Evolutionary conservation across 2,329 filamentous ascomycete species (phyloP), one percentile per base, ranked within the genome.

Genomic region (Fusarium annulatum): DNA sequence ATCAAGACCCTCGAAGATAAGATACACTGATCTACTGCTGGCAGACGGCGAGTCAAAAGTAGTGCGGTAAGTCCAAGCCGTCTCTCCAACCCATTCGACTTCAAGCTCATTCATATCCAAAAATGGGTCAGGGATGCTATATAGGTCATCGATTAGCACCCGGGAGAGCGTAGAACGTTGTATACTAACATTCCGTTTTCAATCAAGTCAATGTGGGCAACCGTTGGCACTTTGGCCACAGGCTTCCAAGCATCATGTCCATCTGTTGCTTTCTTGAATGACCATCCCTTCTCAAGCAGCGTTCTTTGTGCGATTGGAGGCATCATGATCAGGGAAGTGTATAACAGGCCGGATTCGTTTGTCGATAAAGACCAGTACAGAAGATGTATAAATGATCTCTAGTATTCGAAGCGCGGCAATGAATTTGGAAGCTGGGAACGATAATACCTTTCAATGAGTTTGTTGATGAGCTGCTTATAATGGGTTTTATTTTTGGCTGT

Each of bases 141-240:
- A 23, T 3, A 18, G 18, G 12, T 16, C 12, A 21, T 9, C 4
- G 2, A n/a, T 64, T 9, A 64, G 61, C 10, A 51, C 18, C 3
- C 12, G 18, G 5, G 5, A 19, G 3, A 11, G 2, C 5, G 9
- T 2, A 23, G 16, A 9, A 26, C 8, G 5, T 15, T 1, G 9
- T 9, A 10, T 11, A 61, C 66, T 38, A 34, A 71, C 68, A 52
- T 23, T 48, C 55, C 61, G 28, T 71, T 70, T 6, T 71, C n/a
- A 51, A 71, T 19, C n/a, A 71, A 30, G 33, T 71, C 68, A 5
- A 69, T 21, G 21, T 71, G 68, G 26, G 51, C 49, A 9, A 71
- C 68, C 5, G 66, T 70, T 4, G 68, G 68, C 33, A 71, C 68
- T 48, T 39, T 26, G 11, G 53, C 55, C 30, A 67, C 66, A 12